These are phyloP conservation scores for Metschnikowia shivogae DNA, from an alignment of 805 yeast species.

Conservation along the genomic window DNA sequence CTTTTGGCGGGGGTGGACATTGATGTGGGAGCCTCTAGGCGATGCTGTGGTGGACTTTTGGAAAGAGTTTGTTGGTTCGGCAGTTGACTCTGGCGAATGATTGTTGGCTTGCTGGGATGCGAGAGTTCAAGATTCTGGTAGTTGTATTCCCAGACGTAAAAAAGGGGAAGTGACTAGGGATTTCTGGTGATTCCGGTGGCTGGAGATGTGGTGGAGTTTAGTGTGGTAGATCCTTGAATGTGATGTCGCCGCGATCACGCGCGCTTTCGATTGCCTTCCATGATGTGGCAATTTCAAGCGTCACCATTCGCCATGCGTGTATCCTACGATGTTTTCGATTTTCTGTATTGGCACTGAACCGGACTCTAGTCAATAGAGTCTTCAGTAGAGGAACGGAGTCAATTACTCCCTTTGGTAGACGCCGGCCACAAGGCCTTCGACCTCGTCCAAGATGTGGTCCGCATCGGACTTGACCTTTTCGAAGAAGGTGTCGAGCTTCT, in stretches of 20 bases:
- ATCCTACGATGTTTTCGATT: not conserved
- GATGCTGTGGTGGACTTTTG: not conserved
- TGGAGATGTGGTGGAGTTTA: no score
- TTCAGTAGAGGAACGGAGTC: not conserved
- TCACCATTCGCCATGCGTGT: no score
- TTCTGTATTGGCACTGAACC: not conserved
- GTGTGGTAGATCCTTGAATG: no score
- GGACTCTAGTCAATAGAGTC: constrained; percentile 5
- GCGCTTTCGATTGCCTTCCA: no score
- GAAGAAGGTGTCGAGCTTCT: constrained; percentile 21
- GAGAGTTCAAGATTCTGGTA: not conserved
- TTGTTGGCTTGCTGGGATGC: not conserved
- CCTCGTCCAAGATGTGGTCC: constrained; percentile 20
- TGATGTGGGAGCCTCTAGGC: not conserved
- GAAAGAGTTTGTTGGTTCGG: no score
- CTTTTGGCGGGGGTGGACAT: constrained; percentile 99
- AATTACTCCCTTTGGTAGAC: constrained; percentile 20
- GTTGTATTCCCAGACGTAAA: no score
- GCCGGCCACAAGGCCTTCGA: constrained; percentile 26
- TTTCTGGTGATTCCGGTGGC: no score
- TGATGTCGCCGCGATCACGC: no score
- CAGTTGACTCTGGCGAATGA: not conserved
- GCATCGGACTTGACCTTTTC: constrained; percentile 18
- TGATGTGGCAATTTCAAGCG: not conserved
- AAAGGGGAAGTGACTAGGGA: no score